Conservation (phyloP, 1,284 basidiomycete genomes). For the Rhodotorula mucilaginosa region DNA sequence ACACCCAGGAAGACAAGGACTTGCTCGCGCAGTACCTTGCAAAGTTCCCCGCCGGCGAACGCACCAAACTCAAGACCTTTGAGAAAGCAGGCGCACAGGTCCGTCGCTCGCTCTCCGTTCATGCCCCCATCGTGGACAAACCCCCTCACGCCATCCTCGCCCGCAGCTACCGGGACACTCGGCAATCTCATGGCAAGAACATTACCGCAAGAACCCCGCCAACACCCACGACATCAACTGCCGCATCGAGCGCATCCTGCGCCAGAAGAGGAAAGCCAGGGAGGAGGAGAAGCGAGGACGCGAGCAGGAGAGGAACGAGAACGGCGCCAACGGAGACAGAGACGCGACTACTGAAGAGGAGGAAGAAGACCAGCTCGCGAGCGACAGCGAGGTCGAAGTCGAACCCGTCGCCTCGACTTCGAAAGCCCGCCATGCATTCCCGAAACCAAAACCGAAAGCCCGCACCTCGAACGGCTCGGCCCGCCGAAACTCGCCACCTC, state of each 20-base stretch:
- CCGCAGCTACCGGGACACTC: constrained; percentile 19
- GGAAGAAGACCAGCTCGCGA: background rate
- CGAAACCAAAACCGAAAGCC: background rate
- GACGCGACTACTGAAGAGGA: constrained; percentile 1
- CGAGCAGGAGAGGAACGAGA: background rate
- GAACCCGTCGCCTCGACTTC: background rate
- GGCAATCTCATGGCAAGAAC: constrained; percentile 11
- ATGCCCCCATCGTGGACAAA: background rate
- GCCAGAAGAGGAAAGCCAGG: background rate
- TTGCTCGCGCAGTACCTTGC: constrained; percentile 14
- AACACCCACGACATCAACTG: constrained; percentile 4
- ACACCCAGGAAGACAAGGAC: constrained; percentile 13
- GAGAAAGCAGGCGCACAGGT: background rate
- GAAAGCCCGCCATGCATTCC: background rate
- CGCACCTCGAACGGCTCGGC: background rate
- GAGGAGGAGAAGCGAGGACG: background rate
- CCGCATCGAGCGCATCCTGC: constrained; percentile 3
- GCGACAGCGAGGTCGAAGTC: background rate
- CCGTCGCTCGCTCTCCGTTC: background rate
- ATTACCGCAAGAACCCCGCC: constrained; percentile 12
- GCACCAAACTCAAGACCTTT: background rate
- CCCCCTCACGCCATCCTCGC: background rate
- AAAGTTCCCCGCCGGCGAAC: background rate
- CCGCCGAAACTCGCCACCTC: background rate
- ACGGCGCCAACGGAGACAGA: background rate